Conservation (phyloP, 2,329 filamentous ascomycete species). For the Aspergillus hiratsukae region DNA sequence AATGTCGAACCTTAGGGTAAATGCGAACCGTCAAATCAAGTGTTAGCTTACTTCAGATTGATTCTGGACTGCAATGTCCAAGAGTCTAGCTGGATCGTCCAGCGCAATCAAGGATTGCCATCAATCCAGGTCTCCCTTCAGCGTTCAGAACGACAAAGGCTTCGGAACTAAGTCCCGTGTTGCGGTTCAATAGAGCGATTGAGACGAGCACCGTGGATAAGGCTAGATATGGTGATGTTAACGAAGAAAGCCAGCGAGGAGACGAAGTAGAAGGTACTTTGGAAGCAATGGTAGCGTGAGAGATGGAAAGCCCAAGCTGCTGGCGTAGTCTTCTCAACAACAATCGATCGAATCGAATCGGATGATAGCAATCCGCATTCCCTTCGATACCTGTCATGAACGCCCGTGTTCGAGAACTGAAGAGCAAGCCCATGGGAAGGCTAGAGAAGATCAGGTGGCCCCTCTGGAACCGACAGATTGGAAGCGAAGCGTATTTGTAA, state of each 20-base stretch:
- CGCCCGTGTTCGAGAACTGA: neutral
- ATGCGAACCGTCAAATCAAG: neutral
- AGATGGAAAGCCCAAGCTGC: neutral
- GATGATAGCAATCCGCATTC: neutral
- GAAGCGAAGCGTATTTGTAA: neutral
- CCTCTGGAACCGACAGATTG: neutral
- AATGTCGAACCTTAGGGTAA: neutral
- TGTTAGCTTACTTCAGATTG: neutral
- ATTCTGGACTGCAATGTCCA: neutral
- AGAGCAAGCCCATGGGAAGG: neutral
- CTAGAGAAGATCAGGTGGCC: neutral
- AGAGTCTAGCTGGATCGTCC: neutral
- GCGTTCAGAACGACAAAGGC: neutral
- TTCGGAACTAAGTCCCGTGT: neutral
- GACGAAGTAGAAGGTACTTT: neutral
- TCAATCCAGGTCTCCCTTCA: neutral
- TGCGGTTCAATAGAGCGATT: neutral
- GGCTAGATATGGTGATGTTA: neutral
- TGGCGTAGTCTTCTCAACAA: neutral
- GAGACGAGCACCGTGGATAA: neutral
- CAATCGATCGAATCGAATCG: neutral
- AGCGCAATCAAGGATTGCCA: neutral
- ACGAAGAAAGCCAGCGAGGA: neutral
- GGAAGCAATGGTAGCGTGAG: neutral
- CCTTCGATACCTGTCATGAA: neutral